Evolutionary conservation across 306 rosid genomes (phyloP).

Genomic region (Sicyos baderoa): DNA sequence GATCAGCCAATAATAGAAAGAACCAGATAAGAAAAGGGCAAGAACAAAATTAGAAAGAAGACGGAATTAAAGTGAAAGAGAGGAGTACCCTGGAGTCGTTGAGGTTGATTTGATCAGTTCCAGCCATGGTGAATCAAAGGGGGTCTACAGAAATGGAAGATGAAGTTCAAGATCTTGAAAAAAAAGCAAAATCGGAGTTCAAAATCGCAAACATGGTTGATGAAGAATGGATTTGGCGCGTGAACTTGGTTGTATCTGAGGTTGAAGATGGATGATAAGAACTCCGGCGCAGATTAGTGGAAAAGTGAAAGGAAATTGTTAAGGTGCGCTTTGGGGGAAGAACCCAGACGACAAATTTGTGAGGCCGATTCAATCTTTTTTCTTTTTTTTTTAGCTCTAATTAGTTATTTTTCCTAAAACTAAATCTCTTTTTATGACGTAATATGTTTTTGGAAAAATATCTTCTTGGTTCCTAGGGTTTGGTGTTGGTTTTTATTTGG

Average conservation of each 20-base stretch:
- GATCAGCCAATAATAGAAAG: background rate
- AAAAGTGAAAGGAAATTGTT: conserved; percentile 22
- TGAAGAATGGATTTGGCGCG: conserved; percentile 10
- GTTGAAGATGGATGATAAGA: conserved; percentile 31
- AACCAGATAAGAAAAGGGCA: background rate
- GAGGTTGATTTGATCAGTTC: background rate
- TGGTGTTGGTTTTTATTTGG: too few species aligned
- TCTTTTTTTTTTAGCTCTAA: background rate
- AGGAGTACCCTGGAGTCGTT: background rate
- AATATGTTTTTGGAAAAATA: background rate
- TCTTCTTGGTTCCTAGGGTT: too few species aligned
- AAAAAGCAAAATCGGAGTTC: conserved; percentile 10
- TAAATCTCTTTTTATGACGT: conserved; percentile 5
- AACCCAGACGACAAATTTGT: conserved; percentile 33
- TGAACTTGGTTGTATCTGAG: background rate
- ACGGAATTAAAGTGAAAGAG: background rate
- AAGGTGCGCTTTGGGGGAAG: conserved; percentile 24
- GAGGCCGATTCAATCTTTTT: conserved; percentile 38
- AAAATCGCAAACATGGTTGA: conserved; percentile 23
- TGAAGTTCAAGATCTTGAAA: conserved; percentile 15
- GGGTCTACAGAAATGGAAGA: background rate
- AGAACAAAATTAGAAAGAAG: background rate
- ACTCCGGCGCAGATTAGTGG: conserved; percentile 30
- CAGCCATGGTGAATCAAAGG: background rate
- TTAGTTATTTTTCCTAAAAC: background rate